Percentiles rank a stretch among this genome's conserved stretches.
phyloP scores from a whole-genome alignment of 345 rosid species.

The Salix purpurea region DNA sequence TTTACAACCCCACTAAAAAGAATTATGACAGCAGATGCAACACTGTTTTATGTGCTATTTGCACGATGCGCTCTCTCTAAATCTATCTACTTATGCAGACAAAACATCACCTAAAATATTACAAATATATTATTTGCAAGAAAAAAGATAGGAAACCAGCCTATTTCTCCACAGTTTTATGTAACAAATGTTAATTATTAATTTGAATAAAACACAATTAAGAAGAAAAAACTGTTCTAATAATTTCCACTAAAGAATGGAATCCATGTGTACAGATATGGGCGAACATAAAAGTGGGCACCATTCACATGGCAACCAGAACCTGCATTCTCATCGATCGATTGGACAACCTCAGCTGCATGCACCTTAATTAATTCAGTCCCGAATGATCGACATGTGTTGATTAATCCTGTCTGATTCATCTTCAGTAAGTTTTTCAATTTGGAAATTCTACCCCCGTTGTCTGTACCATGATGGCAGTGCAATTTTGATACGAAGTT shows the following conservation, averaged over 20 bases:
- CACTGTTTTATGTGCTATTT: no score
- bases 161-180: no score
- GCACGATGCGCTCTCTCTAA: no score
- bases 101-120: not conserved
- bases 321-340: not conserved
- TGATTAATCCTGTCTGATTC: not conserved
- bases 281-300: not conserved
- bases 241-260: slow-evolving; percentile 21
- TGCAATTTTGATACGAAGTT: not conserved
- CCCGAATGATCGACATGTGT: not conserved
- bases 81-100: not conserved
- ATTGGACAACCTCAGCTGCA: not conserved
- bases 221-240: not conserved
- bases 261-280: slow-evolving; percentile 23
- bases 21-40: not conserved
- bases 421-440: not conserved
- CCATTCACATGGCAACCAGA: not conserved
- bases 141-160: not conserved
- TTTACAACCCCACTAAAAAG: slow-evolving; percentile 11
- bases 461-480: not conserved
- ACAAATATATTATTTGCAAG: not conserved
- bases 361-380: not conserved
- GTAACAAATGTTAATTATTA: no score
- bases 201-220: not conserved
- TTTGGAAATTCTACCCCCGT: not conserved